These are phyloP conservation scores for Dissoconium aciculare DNA, from an alignment of 2,329 filamentous ascomycete genomes.

Conservation along the genomic window DNA sequence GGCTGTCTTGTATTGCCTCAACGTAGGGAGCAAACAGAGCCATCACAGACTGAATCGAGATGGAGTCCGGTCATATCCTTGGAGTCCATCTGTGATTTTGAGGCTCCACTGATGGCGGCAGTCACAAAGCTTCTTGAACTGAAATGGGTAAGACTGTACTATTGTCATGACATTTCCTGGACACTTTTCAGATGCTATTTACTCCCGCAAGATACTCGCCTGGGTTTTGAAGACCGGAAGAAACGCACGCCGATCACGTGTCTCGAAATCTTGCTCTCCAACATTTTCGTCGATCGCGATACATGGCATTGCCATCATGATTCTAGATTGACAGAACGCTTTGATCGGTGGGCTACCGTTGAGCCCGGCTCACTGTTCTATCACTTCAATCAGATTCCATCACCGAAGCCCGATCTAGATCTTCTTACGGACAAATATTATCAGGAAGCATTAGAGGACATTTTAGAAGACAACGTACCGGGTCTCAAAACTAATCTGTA, in stretches of 20 bases:
- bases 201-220: conserved; percentile 37
- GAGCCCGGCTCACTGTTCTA: conserved; percentile 42
- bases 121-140: too few relatives aligned
- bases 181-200: conserved; percentile 16
- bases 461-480: conserved; percentile 38
- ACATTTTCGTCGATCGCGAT: conserved; percentile 40
- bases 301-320: conserved; percentile 40
- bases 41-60: too few relatives aligned
- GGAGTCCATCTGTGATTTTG: too few relatives aligned
- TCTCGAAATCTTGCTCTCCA: conserved; percentile 35
- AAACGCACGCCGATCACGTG: conserved; percentile 31
- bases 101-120: too few relatives aligned
- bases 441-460: conserved; percentile 38
- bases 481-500: conserved; percentile 55
- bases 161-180: too few relatives aligned
- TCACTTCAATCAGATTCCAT: conserved; percentile 59
- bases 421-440: conserved; percentile 37
- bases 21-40: too few relatives aligned
- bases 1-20: neutral
- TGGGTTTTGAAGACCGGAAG: conserved; percentile 37
- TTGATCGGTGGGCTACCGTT: conserved; percentile 29
- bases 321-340: conserved; percentile 12
- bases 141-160: too few relatives aligned
- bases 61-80: too few relatives aligned
- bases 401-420: conserved; percentile 44